Base-by-base conservation (phyloP, 2,329 filamentous ascomycete species). In the Parastagonospora avenae region DNA sequence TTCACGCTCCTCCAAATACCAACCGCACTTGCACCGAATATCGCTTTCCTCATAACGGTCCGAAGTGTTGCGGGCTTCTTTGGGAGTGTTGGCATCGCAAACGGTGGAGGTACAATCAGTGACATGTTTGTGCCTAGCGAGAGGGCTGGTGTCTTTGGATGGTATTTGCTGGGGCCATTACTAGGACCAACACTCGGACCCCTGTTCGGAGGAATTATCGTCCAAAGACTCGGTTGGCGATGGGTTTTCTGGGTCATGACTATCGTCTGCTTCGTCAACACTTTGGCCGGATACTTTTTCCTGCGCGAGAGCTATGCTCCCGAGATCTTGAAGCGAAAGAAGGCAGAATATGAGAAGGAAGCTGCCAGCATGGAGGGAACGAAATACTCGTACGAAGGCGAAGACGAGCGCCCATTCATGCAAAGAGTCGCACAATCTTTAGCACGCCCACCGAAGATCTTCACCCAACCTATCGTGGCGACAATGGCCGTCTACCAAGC, bases 81-180 rank as follows among this genome's bases (percentile, higher is more conserved):
- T 58, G 79, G 79, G 1, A 77, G 74, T 54, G 75, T 82, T 0
- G 77, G 77, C 0, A 77, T 81, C 40, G 77, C 79, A 0, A 81
- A 80, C 61, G 80, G 80, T 1, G 80, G 80, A 6, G 79, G 79
- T 1, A 80, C 76, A 0, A 78, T 82, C n/a, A 74, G 68, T 41
- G 80, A 82, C 46, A 81, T 82, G 78, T 82, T 80, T 48, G 57
- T 71, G 19, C 75, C 77, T 0, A 71, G 63, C 19, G 70, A 80
- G 50, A 64, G 80, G 52, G 79, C 77, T 8, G 72, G 74, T 4
- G 71, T 80, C 0, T 78, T 78, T 51, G 76, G 76, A 2, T 78
- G 74, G 73, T 79, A 79, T 54, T 59, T 78, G 1, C 60, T 79
- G 0, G 76, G 76, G 0, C 76, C 74, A 0, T 46, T 80, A 2